Evolutionary conservation across 1,284 basidiomycete genomes (phyloP).

Genomic region (Gomphus sp.): DNA sequence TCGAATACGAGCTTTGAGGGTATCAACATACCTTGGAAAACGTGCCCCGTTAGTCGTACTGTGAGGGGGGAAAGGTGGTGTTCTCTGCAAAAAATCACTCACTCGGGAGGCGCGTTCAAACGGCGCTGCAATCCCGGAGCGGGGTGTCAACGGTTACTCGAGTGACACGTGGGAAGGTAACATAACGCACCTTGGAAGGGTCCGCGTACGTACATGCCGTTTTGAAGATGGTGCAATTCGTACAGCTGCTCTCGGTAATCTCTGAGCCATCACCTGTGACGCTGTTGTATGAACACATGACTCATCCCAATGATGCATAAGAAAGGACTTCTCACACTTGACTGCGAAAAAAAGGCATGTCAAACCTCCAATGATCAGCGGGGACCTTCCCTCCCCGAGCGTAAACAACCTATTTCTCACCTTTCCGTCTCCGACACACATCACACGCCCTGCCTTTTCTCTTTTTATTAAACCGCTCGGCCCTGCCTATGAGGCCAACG

Average conservation of each 20-base stretch:
- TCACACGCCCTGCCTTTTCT: neutral
- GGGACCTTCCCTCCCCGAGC: neutral
- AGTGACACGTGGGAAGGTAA: neutral
- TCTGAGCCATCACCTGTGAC: neutral
- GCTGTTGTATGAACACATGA: neutral
- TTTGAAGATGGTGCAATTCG: neutral
- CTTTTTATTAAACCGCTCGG: neutral
- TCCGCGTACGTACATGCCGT: neutral
- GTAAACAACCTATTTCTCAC: neutral
- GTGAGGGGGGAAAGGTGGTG: neutral
- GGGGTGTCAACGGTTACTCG: neutral
- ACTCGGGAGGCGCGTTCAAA: neutral
- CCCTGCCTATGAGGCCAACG: neutral
- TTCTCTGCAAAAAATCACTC: neutral
- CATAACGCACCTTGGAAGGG: neutral
- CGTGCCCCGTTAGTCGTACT: neutral
- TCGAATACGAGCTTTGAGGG: neutral
- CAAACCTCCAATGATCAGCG: too few species aligned
- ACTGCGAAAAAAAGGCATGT: neutral
- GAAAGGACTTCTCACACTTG: neutral
- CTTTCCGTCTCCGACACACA: neutral
- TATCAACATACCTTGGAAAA: neutral
- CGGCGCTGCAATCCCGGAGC: neutral
- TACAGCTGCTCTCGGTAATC: neutral
- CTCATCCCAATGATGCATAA: neutral